Percentiles rank a stretch among this genome's conserved stretches.
Evolutionary conservation across 2,329 filamentous ascomycete species (phyloP).

Genomic region (Colletotrichum filicis): DNA sequence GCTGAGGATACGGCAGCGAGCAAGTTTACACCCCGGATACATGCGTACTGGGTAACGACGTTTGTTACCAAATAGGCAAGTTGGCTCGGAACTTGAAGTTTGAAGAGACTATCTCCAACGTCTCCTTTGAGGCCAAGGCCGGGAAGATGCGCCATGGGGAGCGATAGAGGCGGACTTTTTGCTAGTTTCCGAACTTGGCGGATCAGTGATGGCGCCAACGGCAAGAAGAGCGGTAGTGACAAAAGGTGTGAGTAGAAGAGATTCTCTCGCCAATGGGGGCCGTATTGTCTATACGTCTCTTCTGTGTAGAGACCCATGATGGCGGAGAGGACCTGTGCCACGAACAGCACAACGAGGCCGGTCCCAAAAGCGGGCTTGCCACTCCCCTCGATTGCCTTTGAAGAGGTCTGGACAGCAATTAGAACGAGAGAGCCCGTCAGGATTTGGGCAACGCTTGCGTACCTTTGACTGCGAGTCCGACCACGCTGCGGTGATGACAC

Average conservation of each 20-base stretch:
- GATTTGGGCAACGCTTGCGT: slow-evolving; percentile 32
- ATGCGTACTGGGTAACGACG: slow-evolving; percentile 91
- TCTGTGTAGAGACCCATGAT: slow-evolving; percentile 97
- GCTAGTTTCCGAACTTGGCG: slow-evolving; percentile 73
- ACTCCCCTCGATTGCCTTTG: slow-evolving; percentile 2
- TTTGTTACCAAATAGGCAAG: slow-evolving; percentile 78
- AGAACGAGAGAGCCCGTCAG: not conserved
- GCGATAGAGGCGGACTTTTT: slow-evolving; percentile 68
- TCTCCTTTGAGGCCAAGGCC: slow-evolving; percentile 47
- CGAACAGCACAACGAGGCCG: slow-evolving; percentile 84
- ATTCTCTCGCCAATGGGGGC: slow-evolving; percentile 93
- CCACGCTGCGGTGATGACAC: slow-evolving; percentile 89
- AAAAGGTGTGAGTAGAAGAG: slow-evolving; percentile 91
- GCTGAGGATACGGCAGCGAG: slow-evolving; percentile 89
- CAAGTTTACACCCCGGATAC: slow-evolving; percentile 96
- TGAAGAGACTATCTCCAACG: slow-evolving; percentile 50
- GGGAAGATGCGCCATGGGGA: slow-evolving; percentile 43
- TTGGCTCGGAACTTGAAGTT: slow-evolving; percentile 70
- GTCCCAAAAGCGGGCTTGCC: slow-evolving; percentile 62
- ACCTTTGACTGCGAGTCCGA: slow-evolving; percentile 90
- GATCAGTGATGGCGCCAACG: slow-evolving; percentile 73
- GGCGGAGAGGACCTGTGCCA: slow-evolving; percentile 90
- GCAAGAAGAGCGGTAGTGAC: slow-evolving; percentile 80
- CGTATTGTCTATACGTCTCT: slow-evolving; percentile 85
- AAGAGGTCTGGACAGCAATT: not conserved